Base-by-base conservation (phyloP, 2,329 filamentous ascomycete species). In the Diplodia corticola region DNA sequence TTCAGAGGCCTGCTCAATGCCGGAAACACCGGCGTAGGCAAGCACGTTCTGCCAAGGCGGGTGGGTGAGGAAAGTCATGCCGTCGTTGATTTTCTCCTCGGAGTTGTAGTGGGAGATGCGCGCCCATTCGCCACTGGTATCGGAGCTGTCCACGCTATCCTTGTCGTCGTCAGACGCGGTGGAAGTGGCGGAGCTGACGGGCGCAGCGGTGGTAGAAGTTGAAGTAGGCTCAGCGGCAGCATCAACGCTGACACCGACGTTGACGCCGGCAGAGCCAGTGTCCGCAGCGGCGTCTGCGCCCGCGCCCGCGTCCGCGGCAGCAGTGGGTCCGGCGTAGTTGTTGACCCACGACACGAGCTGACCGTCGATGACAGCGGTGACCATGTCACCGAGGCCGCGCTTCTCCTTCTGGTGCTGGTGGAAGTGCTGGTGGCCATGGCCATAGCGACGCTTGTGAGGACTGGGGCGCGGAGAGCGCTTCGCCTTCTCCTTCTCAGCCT, bases 291-390 rank as follows among this genome's bases (percentile, higher is more conserved):
- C 5, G 24, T 26, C 54, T 2, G 64, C 12, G 67, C 65, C 44
- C 67, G 33, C 13, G 53, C 24, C 35, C 69, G 66, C 40, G 20
- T 69, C 44, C 35, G 75, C 48, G n/a, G 69, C 67, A 26, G 71
- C 63, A 35, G 65, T 63, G 3, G 69, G 53, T 46, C 68, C 84
- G 67, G 77, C 78, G 64, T 80, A 88, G 69, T 82, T 77, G 77
- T 89, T 89, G 64, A 78, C 74, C 87, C 87, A 90, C 9, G 84
- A 83, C 22, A 84, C 82, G 4, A 83, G 78, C 54, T 85, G 67
- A 66, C 87, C 87, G 68, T 89, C 73, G 65, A 89, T 88, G 28
- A 82, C 85, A 12, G 85, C 87, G 4, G 79, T 82, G 12, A 90
- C 83, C 71, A 76, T 70, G 64, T 84, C 83, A 24, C 80, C 80